Percentiles rank a stretch among this genome's conserved stretches.
phyloP scores from a whole-genome alignment of 495 filamentous ascomycete genomes.

The Aspergillus incahuasiensis region DNA sequence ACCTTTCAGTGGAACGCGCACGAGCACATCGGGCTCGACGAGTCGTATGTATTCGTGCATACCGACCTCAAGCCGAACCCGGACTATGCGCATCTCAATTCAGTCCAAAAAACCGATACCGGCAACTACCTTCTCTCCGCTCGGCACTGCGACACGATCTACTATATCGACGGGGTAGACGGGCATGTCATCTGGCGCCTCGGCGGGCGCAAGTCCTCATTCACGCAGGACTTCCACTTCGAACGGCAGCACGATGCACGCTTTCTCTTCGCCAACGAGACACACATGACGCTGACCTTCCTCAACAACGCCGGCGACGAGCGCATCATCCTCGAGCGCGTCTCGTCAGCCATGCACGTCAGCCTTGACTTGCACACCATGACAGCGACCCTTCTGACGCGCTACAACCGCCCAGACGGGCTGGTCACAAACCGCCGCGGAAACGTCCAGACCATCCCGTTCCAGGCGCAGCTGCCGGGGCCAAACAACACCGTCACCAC shows the following conservation, averaged over 20 bases:
- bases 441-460: constrained; percentile 10
- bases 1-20: no score
- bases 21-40: no score
- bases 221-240: constrained; percentile 20
- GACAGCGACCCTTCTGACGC: constrained; percentile 6
- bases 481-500: no score
- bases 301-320: constrained; percentile 25
- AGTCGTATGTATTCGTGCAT: no score
- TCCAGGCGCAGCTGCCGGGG: no score
- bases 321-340: not conserved
- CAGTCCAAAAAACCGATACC: constrained; percentile 24
- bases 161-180: constrained; percentile 25
- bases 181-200: constrained; percentile 20
- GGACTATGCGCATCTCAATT: constrained; percentile 41
- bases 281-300: constrained; percentile 16
- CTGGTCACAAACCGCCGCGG: constrained; percentile 37
- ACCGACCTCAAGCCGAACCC: no score
- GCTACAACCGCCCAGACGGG: constrained; percentile 19
- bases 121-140: constrained; percentile 31
- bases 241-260: constrained; percentile 31
- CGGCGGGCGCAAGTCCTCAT: not conserved
- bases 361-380: constrained; percentile 17
- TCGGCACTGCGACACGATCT: constrained; percentile 29
- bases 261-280: constrained; percentile 18
- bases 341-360: constrained; percentile 14